Conservation (phyloP, 2,329 filamentous ascomycete genomes). For the Lasiodiplodia hormozganensis region DNA sequence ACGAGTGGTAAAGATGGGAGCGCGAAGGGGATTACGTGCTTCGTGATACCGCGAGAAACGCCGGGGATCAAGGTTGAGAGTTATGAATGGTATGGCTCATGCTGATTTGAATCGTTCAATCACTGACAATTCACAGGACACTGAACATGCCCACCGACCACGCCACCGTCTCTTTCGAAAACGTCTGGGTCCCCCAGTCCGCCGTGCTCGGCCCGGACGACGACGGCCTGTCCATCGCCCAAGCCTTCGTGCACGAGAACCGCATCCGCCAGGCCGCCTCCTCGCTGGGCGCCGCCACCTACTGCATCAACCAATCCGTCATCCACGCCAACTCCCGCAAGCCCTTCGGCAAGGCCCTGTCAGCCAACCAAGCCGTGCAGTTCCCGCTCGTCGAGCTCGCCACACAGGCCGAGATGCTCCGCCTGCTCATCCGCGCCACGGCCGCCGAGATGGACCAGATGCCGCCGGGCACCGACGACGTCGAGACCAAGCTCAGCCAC, state of each 20-base stretch:
- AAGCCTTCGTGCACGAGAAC: conserved; percentile 72
- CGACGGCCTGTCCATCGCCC: conserved; percentile 63
- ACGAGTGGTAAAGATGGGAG: conserved; percentile 62
- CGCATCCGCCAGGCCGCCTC: conserved; percentile 69
- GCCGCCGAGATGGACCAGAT: conserved; percentile 67
- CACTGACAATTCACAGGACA: conserved; percentile 50
- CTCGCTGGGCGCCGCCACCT: conserved; percentile 65
- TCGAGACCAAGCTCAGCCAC: conserved; percentile 65
- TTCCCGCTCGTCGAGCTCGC: conserved; percentile 68
- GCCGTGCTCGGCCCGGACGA: conserved; percentile 61
- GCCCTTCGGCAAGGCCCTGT: conserved; percentile 64
- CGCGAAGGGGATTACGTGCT: conserved; percentile 65
- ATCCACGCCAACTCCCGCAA: conserved; percentile 62
- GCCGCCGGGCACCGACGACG: conserved; percentile 42
- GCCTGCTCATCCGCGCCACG: conserved; percentile 66
- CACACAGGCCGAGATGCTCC: conserved; percentile 68
- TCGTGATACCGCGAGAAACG: conserved; percentile 62
- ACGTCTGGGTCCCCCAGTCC: conserved; percentile 63
- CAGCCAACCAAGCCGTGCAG: conserved; percentile 68
- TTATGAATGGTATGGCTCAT: conserved; percentile 60
- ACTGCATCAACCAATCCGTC: conserved; percentile 65
- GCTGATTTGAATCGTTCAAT: background rate
- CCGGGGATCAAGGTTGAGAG: conserved; percentile 62
- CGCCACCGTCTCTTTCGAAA: conserved; percentile 63
- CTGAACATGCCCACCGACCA: conserved; percentile 73